Percentiles rank a stretch among this genome's conserved stretches.
phyloP scores from a whole-genome alignment of 2,329 filamentous ascomycete genomes.

The Clonostachys byssicola region DNA sequence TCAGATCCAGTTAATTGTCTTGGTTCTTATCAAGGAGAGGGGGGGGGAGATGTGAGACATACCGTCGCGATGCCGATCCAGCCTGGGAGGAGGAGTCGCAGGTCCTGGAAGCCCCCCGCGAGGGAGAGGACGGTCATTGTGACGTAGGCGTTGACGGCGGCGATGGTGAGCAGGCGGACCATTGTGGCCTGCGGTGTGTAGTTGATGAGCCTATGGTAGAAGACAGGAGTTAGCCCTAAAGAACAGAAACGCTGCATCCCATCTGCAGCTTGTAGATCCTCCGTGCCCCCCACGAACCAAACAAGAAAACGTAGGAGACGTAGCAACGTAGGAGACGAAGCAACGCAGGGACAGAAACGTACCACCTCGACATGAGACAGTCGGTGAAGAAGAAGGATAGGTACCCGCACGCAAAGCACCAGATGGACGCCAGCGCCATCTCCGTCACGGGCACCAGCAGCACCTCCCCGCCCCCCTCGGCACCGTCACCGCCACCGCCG shows the following conservation, averaged over 20 bases:
- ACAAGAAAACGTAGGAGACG: too few species aligned
- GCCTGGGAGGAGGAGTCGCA: slow-evolving; percentile 67
- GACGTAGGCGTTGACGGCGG: slow-evolving; percentile 69
- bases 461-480: slow-evolving; percentile 1
- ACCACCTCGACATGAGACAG: slow-evolving; percentile 82
- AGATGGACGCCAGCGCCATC: slow-evolving; percentile 67
- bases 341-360: slow-evolving; percentile 13
- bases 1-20: neutral
- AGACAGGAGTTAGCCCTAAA: neutral
- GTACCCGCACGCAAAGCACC: slow-evolving; percentile 75
- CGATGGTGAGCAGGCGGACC: slow-evolving; percentile 72
- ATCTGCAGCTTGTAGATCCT: neutral
- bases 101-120: slow-evolving; percentile 65
- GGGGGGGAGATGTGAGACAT: slow-evolving; percentile 15
- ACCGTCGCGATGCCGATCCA: slow-evolving; percentile 78
- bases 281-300: neutral
- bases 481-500: slow-evolving; percentile 6
- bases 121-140: slow-evolving; percentile 69
- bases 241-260: neutral
- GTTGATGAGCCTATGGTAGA: slow-evolving; percentile 65
- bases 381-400: slow-evolving; percentile 81
- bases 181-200: slow-evolving; percentile 80
- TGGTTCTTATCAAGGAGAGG: neutral
- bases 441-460: slow-evolving; percentile 51
- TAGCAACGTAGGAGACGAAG: neutral